Evolutionary conservation across 139 green algal genomes (phyloP), one percentile per base, ranked within the genome.

Genomic region (Haematococcus sp.): DNA sequence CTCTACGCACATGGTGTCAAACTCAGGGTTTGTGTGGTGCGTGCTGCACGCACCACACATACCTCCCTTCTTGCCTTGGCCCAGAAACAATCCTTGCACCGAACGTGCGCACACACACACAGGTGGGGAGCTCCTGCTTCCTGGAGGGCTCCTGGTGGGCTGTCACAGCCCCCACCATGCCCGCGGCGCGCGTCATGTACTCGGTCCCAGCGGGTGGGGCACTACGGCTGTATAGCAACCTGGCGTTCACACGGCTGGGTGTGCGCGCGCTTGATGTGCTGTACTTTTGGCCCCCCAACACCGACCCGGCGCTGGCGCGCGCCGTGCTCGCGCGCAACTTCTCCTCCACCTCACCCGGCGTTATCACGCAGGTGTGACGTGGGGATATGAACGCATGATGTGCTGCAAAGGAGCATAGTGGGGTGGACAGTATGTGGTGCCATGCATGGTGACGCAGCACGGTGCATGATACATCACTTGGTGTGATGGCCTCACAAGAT

Each of bases 201-300:
- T 52, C 40, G 15, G 72, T 83, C 7, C 77, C 77, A 3, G 77
- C 72, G 16, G 72, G 77, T 5, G 28, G 16, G 17, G 68, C 66
- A 2, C 28, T 83, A 52, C 60, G 68, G 17, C 51, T 73, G 64
- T 79, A 79, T 67, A 70, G 35, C 7, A 51, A 59, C 28, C 43
- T 77, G 1, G 60, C 59, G 4, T 77, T 77, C 61, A 70, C 71
- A 2, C 28, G 76, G n/a, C 52, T 66, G 17, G 77, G 33, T 0
- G 23, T 76, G 43, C n/a, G 20, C 9, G 9, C 30, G 58, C 23
- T 83, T 19, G 77, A 83, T 27, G 16, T 76, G 64, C 66, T 83
- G 0, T 88, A 88, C 79, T 88, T 88, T 59, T 85, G 70, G 70
- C 76, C 76, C 0, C 61, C 34, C 43, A 88, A 88, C 68, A 78